These are phyloP conservation scores for Rutstroemia sp. DNA, from an alignment of 2,329 filamentous ascomycete genomes.

Conservation along the genomic window DNA sequence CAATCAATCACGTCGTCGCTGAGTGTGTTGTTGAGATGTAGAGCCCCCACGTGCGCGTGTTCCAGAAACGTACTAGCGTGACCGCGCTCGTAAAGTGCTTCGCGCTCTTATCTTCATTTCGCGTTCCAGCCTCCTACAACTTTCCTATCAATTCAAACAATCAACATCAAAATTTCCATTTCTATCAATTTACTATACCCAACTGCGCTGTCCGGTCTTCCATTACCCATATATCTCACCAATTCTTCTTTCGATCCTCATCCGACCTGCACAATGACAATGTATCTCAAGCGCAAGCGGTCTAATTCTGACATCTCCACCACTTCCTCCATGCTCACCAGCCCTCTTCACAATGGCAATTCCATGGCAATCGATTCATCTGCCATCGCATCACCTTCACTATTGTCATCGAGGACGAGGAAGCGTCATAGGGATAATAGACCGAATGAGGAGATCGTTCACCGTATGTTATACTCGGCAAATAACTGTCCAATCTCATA, in stretches of 20 bases:
- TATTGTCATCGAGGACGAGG: constrained; percentile 49
- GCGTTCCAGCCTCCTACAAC: neutral
- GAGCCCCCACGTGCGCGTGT: neutral
- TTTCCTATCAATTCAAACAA: neutral
- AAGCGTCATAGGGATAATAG: constrained; percentile 54
- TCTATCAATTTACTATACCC: neutral
- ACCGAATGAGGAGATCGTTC: constrained; percentile 44
- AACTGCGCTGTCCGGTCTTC: neutral
- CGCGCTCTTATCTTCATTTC: neutral
- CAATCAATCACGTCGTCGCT: no score
- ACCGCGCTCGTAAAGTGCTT: neutral
- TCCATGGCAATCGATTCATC: constrained; percentile 30
- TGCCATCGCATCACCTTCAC: constrained; percentile 31
- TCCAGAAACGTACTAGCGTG: neutral
- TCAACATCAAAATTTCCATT: neutral
- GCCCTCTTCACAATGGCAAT: constrained; percentile 29
- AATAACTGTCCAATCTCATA: neutral
- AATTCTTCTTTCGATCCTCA: neutral
- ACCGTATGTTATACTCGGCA: constrained; percentile 19
- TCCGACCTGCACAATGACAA: constrained; percentile 20
- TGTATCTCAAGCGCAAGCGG: constrained; percentile 57
- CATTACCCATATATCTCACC: neutral
- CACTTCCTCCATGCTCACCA: constrained; percentile 37
- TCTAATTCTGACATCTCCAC: constrained; percentile 50
- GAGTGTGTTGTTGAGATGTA: no score